Conservation (phyloP, 768 basidiomycete species). For the Pilatotrama ljubarskyi region DNA sequence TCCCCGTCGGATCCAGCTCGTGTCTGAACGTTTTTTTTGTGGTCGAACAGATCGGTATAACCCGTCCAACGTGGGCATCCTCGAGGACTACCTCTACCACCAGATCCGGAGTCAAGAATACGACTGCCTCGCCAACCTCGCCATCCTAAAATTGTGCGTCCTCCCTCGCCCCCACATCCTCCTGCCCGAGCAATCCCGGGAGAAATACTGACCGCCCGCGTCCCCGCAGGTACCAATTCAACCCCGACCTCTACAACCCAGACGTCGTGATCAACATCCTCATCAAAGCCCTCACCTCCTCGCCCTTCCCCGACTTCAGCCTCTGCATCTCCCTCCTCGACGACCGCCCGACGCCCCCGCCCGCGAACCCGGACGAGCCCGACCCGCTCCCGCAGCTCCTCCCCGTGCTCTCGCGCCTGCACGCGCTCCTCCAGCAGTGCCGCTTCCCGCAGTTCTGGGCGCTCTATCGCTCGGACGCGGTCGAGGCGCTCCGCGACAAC, state of each 20-base stretch:
- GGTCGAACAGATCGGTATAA: slow-evolving; percentile 93
- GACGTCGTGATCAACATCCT: slow-evolving; percentile 95
- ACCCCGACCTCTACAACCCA: slow-evolving; percentile 88
- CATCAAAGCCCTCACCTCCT: slow-evolving; percentile 82
- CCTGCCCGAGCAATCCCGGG: neutral
- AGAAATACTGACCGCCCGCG: neutral
- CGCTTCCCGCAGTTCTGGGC: slow-evolving; percentile 88
- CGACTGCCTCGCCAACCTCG: slow-evolving; percentile 93
- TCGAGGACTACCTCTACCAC: slow-evolving; percentile 96
- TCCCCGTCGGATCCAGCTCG: too few species aligned
- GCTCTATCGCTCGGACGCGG: slow-evolving; percentile 65
- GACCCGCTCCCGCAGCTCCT: slow-evolving; percentile 77
- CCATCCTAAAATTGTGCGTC: slow-evolving; percentile 86
- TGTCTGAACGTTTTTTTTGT: too few species aligned
- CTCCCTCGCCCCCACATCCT: neutral
- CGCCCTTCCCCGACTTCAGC: slow-evolving; percentile 90
- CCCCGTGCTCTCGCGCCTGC: slow-evolving; percentile 64
- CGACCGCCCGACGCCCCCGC: slow-evolving; percentile 52
- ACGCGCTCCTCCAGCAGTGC: slow-evolving; percentile 76
- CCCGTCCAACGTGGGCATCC: slow-evolving; percentile 87
- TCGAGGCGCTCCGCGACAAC: slow-evolving; percentile 77
- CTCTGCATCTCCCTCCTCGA: slow-evolving; percentile 92
- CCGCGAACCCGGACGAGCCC: slow-evolving; percentile 66
- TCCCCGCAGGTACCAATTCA: slow-evolving; percentile 84
- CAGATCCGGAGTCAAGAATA: slow-evolving; percentile 91